Evolutionary conservation across 768 basidiomycete genomes (phyloP), one percentile per base, ranked within the genome.

Genomic region (Amanita rubescens): DNA sequence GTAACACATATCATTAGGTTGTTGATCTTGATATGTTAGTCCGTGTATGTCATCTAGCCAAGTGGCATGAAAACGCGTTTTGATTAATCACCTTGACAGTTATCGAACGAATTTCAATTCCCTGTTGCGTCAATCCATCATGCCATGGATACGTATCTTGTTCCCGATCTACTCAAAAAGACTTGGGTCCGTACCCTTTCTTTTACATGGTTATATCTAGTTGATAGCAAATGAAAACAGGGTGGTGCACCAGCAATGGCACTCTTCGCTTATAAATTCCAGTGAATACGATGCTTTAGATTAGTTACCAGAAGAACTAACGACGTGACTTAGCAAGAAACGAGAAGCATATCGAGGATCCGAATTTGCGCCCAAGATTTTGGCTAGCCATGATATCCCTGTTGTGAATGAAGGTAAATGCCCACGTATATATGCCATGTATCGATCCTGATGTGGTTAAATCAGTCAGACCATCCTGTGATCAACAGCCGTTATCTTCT

Each of bases 101-200:
- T 91, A 3, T 80, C 87, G 9, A 88, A 91, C 65, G 89, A 92
- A 58, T 92, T 90, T 71, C 71, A 87, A 56, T 88, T 88, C 68
- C 78, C 83, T 0, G 71, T 90, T 34, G 79, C 87, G 0, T 83
- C 84, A 0, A 80, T 89, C 67, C 88, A 90, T 59, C 88, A 90
- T 58, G 87, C 89, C 1, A 81, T 82, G 38, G 87, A 90, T 59
- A 80, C 88, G 0, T 91, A 86, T 58, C 81, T 92, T 37, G 87
- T 90, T n/a, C 84, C 88, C 2, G 80, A 81, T 22, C 64, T 87
- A 1, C 73, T 92, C 52, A 90, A 89, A 66, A 74, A 76, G 60
- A 76, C 82, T 9, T 92, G 79, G 68, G 87, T 81, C 60, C 43
- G 63, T 57, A 17, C 61, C 34, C 10, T n/a, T 32, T 17, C 32